Evolutionary conservation across 2,329 filamentous ascomycete species (phyloP), one percentile per base, ranked within the genome.

Genomic region (Purpureocillium lavendulum): DNA sequence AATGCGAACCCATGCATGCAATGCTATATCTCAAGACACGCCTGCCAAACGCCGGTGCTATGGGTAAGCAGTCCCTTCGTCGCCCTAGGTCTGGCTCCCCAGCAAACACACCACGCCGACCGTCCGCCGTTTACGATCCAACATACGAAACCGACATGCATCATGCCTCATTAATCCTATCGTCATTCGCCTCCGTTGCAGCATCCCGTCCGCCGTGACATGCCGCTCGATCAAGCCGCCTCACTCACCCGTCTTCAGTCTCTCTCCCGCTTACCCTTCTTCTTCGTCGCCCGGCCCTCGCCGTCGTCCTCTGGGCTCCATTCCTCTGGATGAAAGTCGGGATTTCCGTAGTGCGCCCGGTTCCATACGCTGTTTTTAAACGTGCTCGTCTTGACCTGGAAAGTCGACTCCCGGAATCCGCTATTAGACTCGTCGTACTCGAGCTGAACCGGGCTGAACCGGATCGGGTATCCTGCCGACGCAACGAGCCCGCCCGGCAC

Each of bases 311-410:
- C 62, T 1, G 65, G 65, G 29, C 51, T 58, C 61, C 63, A 68
- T 44, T 66, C 62, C 41, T 68, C 65, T 1, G 65, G 65, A 29
- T 67, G 65, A 36, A 69, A 69, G 33, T 68, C 66, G 3, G 76
- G 75, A 46, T 83, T 84, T 43, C 77, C 77, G 48, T 77, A 83
- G 52, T 84, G 80, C 1, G 79, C 78, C 35, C 71, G 71, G 49
- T 82, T 83, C 60, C 76, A 81, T 40, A 82, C 75, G 38, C 73
- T 79, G 47, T 82, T 81, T 51, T 78, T 79, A 51, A 83, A 83
- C 1, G 73, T 76, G 37, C 65, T 71, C 2, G 75, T 81, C 39
- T 66, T 67, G 3, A 63, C 57, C 12, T 63, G 57, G 38, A 71
- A 69, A 4, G 64, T 59, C n/a, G 69, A 66, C 41, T 73, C 71